Percentiles rank a stretch among this genome's conserved stretches.
These are phyloP conservation scores for Priceomyces melissophilus DNA, from an alignment of 805 yeast genomes.

Conservation along the genomic window DNA sequence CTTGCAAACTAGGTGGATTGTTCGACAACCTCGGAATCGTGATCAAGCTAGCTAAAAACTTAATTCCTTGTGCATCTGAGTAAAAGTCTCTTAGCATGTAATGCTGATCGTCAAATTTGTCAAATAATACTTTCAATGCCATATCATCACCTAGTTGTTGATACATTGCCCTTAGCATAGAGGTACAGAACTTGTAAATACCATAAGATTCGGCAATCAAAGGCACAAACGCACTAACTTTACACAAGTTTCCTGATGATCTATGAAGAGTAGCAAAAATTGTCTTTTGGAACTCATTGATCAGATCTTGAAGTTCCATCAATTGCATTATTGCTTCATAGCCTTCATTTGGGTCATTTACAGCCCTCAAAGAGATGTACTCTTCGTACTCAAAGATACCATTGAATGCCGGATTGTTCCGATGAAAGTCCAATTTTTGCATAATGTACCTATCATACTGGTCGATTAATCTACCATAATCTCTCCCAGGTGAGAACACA, in stretches of 20 bases:
- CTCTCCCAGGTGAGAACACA: slow-evolving; percentile 41
- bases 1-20: slow-evolving; percentile 57
- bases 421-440: slow-evolving; percentile 77
- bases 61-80: slow-evolving; percentile 83
- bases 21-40: slow-evolving; percentile 67
- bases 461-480: slow-evolving; percentile 69
- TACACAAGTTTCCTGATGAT: slow-evolving; percentile 64
- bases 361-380: slow-evolving; percentile 80
- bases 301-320: slow-evolving; percentile 79
- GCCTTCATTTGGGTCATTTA: slow-evolving; percentile 93
- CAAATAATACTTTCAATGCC: slow-evolving; percentile 69
- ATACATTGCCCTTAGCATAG: slow-evolving; percentile 88
- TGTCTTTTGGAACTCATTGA: slow-evolving; percentile 73
- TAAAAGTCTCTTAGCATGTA: slow-evolving; percentile 75
- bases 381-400: slow-evolving; percentile 97
- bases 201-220: slow-evolving; percentile 90
- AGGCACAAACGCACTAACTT: slow-evolving; percentile 84
- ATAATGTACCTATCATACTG: slow-evolving; percentile 73
- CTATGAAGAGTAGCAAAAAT: slow-evolving; percentile 69
- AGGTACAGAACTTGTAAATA: slow-evolving; percentile 80
- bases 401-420: slow-evolving; percentile 81
- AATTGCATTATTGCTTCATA: slow-evolving; percentile 84
- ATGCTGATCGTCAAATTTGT: slow-evolving; percentile 69
- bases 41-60: slow-evolving; percentile 74
- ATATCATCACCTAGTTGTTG: slow-evolving; percentile 70